Evolutionary conservation across 225 moss, liverwort and hornwort species (phyloP).

Genomic region (Polytrichum commune): DNA sequence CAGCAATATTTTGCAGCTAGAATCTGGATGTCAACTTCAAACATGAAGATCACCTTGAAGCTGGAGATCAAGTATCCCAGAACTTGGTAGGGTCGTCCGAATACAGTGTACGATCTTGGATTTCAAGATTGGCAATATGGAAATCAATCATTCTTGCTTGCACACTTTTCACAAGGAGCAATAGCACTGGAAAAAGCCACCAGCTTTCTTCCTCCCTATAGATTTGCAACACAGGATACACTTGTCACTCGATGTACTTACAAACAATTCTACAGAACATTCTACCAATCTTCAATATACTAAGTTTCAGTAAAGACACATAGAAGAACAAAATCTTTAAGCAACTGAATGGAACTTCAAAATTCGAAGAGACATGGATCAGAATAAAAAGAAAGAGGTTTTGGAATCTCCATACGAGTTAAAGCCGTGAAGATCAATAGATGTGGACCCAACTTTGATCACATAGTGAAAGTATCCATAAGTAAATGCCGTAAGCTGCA

Average conservation of each 20-base stretch:
- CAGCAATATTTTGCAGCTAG: neutral
- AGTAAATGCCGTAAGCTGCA: constrained; percentile 74
- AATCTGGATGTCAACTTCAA: constrained; percentile 14
- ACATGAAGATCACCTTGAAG: constrained; percentile 13
- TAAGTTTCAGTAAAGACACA: too few species aligned
- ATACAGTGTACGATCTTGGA: constrained; percentile 90
- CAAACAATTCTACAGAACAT: neutral
- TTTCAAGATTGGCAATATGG: constrained; percentile 92
- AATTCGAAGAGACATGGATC: too few species aligned
- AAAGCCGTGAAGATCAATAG: constrained; percentile 54
- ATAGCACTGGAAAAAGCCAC: constrained; percentile 85
- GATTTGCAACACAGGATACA: neutral
- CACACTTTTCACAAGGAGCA: constrained; percentile 73
- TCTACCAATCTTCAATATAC: neutral
- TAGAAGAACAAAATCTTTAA: too few species aligned
- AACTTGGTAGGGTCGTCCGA: constrained; percentile 79
- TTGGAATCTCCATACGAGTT: constrained; percentile 55
- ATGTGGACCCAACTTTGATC: constrained; percentile 39
- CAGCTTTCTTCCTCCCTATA: constrained; percentile 89
- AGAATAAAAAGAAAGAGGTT: neutral
- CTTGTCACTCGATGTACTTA: neutral
- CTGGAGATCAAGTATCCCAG: constrained; percentile 68
- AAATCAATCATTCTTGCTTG: constrained; percentile 92
- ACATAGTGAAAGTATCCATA: constrained; percentile 75
- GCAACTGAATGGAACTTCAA: too few species aligned